Evolutionary conservation across 208 protist species (phyloP).

Genomic region (Novymonas esmeraldas): DNA sequence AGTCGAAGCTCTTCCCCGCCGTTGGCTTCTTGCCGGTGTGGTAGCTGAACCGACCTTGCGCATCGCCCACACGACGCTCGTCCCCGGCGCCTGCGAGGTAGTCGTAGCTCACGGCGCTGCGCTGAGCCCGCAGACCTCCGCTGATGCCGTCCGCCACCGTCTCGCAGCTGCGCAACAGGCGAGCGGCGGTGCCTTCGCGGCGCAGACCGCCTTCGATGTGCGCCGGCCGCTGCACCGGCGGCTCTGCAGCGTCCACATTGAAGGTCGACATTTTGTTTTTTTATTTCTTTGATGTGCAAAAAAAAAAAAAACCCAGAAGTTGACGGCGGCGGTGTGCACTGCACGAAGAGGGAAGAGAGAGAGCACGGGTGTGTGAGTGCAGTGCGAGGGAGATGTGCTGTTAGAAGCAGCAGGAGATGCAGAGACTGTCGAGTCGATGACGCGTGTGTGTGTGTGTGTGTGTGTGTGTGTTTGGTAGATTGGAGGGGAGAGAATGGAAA

Average conservation of each 20-base stretch:
- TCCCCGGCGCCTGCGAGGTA: conserved; percentile 18
- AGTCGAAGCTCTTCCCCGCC: conserved; percentile 20
- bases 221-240: background rate
- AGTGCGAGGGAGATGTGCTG: too few species aligned
- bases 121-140: conserved; percentile 7
- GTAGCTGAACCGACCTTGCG: background rate
- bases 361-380: background rate
- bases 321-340: background rate
- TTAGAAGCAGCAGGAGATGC: too few species aligned
- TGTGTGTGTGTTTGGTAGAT: background rate
- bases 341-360: background rate
- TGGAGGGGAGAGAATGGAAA: background rate
- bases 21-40: conserved; percentile 10
- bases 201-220: background rate
- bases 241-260: too few species aligned
- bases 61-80: background rate
- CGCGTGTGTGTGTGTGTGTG: background rate
- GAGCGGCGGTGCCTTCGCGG: background rate
- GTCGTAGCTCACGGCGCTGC: conserved; percentile 33
- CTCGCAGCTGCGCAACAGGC: conserved; percentile 12
- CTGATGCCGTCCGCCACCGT: conserved; percentile 11
- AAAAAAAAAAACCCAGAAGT: background rate
- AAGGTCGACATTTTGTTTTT: too few species aligned
- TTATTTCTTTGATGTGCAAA: background rate
- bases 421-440: too few species aligned